Percentiles rank a stretch among this genome's conserved stretches.
Conservation (phyloP, 2,329 filamentous ascomycete genomes). For the Scedosporium dehoogii region DNA sequence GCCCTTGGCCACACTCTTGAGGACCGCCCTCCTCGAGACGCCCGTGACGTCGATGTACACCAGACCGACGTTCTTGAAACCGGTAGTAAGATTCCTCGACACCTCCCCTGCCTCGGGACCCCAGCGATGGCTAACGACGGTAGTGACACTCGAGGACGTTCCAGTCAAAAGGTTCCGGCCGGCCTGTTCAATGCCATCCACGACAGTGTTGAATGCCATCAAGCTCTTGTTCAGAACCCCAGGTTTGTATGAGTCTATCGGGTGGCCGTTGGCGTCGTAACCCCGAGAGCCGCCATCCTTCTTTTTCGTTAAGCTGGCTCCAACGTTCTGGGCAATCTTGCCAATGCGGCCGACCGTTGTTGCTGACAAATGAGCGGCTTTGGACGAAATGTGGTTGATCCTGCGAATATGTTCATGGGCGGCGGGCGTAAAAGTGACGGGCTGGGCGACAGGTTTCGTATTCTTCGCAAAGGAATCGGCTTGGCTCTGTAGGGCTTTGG, state of each 20-base stretch:
- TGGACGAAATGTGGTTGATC: conserved; percentile 76
- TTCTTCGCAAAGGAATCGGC: conserved; percentile 74
- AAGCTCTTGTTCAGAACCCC: conserved; percentile 90
- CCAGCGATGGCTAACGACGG: conserved; percentile 82
- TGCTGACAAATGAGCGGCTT: conserved; percentile 68
- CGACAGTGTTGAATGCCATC: conserved; percentile 92
- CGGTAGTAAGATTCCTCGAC: conserved; percentile 65
- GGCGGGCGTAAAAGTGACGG: conserved; percentile 77
- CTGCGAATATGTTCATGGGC: conserved; percentile 80
- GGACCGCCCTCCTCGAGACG: conserved; percentile 76
- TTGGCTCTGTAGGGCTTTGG: conserved; percentile 65
- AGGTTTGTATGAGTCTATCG: conserved; percentile 63
- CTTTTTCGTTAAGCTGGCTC: conserved; percentile 58
- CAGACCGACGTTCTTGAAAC: conserved; percentile 90
- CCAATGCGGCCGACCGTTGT: conserved; percentile 80
- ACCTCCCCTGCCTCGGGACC: conserved; percentile 76
- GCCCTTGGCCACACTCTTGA: conserved; percentile 93
- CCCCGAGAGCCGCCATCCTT: conserved; percentile 46
- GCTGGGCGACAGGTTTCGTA: conserved; percentile 66
- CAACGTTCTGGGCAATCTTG: conserved; percentile 81
- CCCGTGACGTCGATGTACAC: conserved; percentile 97
- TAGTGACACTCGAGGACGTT: conserved; percentile 68
- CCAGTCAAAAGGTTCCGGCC: conserved; percentile 68
- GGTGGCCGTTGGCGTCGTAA: conserved; percentile 60
- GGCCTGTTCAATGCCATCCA: conserved; percentile 85